Evolutionary conservation across 1,284 basidiomycete genomes (phyloP), one percentile per base, ranked within the genome.

Genomic region (Pulveroboletus ridleyi): DNA sequence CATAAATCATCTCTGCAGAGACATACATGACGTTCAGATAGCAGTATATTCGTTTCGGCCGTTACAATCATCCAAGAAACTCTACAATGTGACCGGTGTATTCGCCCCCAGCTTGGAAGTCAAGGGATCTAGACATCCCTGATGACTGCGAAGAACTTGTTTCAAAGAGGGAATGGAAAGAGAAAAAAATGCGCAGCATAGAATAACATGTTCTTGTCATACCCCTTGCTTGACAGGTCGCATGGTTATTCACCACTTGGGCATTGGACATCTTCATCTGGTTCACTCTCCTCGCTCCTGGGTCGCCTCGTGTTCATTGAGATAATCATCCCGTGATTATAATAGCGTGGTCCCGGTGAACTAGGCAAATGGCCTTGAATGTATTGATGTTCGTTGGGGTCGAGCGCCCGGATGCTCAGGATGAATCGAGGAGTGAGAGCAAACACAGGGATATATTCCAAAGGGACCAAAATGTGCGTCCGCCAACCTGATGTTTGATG

Each of bases 401-500:
- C 49, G 50, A 69, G 41, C 18, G 39, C 50, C 13, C 68, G 59
- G 4, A 70, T 18, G 39, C 47, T 60, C 25, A 70, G 20, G 9
- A 68, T 44, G 39, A 68, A 68, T 54, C 68, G 60, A 5, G 65
- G 65, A 2, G 49, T 23, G 15, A 68, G 46, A 18, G 61, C 63
- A 56, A 55, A 29, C 2, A 57, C 33, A 14, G 65, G 58, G 15
- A 67, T 53, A 2, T 20, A 6, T 22, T 25, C 53, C n/a, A 59
- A 9, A 8, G 58, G 18, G 39, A 29, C 22, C 5, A 52, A 17
- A 44, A 59, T 17, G 10, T 59, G 25, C 18, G 23, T 49, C 41
- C 33, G 17, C 57, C 65, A 64, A 33, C 65, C 54, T 18, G 11
- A 23, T 33, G 5, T 18, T n/a, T 58, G 14, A 39, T 66, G 9